Conservation (phyloP, 1,139 yeast species). For the Taphrina populina region DNA sequence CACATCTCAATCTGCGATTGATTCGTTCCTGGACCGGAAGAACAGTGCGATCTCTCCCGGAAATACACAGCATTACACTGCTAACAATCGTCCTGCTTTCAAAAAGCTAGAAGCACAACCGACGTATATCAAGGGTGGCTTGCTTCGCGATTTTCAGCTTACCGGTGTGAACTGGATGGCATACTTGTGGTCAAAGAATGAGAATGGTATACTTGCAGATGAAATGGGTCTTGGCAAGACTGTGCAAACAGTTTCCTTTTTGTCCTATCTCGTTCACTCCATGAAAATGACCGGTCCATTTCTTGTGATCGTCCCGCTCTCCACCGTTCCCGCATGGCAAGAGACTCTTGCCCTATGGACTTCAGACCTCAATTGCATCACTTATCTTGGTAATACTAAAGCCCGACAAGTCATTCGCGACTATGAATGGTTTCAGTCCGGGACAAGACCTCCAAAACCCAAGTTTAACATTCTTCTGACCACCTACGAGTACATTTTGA, state of each 20-base stretch:
- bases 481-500: constrained; percentile 91
- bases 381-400: constrained; percentile 87
- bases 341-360: constrained; percentile 98
- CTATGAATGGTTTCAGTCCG: constrained; percentile 72
- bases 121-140: constrained; percentile 83
- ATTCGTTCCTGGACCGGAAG: constrained; percentile 74
- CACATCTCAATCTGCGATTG: constrained; percentile 79
- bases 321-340: constrained; percentile 98
- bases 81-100: constrained; percentile 72
- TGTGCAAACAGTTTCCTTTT: constrained; percentile 91
- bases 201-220: constrained; percentile 96
- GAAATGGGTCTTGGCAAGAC: constrained; percentile 99
- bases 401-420: constrained; percentile 81
- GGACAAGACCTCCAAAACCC: constrained; percentile 57
- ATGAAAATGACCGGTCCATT: constrained; percentile 97
- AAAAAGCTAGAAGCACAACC: constrained; percentile 88
- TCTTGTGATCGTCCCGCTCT: constrained; percentile 89
- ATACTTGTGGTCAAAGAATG: constrained; percentile 93
- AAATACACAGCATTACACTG: constrained; percentile 67
- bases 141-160: constrained; percentile 91
- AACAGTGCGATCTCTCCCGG: constrained; percentile 84
- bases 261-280: constrained; percentile 91
- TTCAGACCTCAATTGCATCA: constrained; percentile 89
- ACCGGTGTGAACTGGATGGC: constrained; percentile 99
- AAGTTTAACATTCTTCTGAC: constrained; percentile 87